Conservation (phyloP, 129 eudicot species). For the Dittrichia graveolens region DNA sequence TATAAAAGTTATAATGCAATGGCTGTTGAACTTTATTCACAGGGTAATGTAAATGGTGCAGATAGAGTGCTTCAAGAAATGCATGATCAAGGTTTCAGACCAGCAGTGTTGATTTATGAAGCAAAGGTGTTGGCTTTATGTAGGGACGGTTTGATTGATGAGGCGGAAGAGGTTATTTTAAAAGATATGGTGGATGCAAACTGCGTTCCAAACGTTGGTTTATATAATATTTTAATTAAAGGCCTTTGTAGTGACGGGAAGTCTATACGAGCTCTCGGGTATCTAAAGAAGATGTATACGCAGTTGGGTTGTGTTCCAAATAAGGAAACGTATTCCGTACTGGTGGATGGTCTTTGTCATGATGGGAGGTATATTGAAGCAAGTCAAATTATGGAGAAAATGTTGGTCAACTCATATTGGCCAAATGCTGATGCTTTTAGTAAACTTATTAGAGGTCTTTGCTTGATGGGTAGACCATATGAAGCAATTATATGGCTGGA, state of each 20-base stretch:
- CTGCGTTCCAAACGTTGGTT: slow-evolving; percentile 61
- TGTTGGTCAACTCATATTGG: slow-evolving; percentile 59
- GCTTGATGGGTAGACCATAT: slow-evolving; percentile 54
- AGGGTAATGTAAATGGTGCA: slow-evolving; percentile 55
- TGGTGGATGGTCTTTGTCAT: slow-evolving; percentile 69
- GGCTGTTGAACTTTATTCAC: slow-evolving; percentile 63
- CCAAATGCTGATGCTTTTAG: slow-evolving; percentile 46
- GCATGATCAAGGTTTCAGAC: slow-evolving; percentile 63
- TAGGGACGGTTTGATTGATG: slow-evolving; percentile 41
- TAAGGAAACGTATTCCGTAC: slow-evolving; percentile 53
- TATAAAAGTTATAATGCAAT: slow-evolving; percentile 66
- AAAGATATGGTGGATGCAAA: slow-evolving; percentile 62
- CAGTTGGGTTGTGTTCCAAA: slow-evolving; percentile 67
- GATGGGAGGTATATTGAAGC: slow-evolving; percentile 75
- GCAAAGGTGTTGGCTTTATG: slow-evolving; percentile 79
- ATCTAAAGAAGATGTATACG: slow-evolving; percentile 54
- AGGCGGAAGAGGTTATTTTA: slow-evolving; percentile 62
- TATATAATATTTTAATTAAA: slow-evolving; percentile 62
- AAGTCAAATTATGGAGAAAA: slow-evolving; percentile 66
- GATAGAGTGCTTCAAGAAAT: slow-evolving; percentile 67
- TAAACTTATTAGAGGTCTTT: slow-evolving; percentile 68
- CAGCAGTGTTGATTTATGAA: slow-evolving; percentile 52
- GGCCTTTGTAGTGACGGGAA: slow-evolving; percentile 58
- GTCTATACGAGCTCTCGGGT: slow-evolving; percentile 47
- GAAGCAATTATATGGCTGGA: slow-evolving; percentile 86